Evolutionary conservation across 129 eudicot genomes (phyloP).

Genomic region (Erigeron canadensis): DNA sequence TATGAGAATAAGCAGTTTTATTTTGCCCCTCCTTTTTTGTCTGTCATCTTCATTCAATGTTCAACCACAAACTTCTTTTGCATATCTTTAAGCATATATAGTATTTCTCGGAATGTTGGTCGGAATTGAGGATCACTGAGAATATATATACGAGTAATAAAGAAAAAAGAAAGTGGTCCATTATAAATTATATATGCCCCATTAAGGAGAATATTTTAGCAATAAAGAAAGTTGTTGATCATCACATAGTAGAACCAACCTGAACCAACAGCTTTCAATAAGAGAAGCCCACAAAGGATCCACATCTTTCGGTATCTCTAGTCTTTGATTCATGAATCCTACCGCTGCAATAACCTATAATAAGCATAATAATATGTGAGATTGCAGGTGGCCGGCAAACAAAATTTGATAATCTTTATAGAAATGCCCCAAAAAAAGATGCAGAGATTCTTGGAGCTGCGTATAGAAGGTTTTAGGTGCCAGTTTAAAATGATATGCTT

Average conservation of each 20-base stretch:
- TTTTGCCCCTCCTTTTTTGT: no score
- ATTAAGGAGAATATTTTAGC: neutral
- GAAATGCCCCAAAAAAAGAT: no score
- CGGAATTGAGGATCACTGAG: slow-evolving; percentile 59
- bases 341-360: slow-evolving; percentile 74
- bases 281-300: slow-evolving; percentile 72
- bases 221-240: no score
- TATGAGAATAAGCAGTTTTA: neutral
- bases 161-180: neutral
- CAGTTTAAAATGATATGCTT: no score
- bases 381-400: no score
- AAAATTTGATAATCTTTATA: no score
- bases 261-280: slow-evolving; percentile 70
- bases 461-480: no score
- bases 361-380: no score
- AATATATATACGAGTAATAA: no score
- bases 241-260: neutral
- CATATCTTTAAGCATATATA: slow-evolving; percentile 56
- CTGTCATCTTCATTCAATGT: neutral
- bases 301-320: slow-evolving; percentile 63
- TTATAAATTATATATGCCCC: no score
- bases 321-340: slow-evolving; percentile 66
- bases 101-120: slow-evolving; percentile 69
- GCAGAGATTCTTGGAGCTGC: no score
- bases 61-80: slow-evolving; percentile 38